These are phyloP conservation scores for Psilocybe azurescens DNA, from an alignment of 768 basidiomycete species.

Conservation along the genomic window DNA sequence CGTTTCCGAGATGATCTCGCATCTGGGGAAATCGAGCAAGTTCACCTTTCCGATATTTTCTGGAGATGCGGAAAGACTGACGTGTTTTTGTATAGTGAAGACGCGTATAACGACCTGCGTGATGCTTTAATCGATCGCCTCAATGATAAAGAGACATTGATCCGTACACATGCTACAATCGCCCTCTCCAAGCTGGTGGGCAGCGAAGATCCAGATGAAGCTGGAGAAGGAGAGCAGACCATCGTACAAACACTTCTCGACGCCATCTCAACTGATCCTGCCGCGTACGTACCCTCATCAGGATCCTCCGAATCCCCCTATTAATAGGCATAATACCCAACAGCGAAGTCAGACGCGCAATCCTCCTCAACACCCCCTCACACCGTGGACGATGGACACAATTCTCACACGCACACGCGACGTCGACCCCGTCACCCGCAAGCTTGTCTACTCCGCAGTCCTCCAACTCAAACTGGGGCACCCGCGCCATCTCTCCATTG, in stretches of 20 bases:
- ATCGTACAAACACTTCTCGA: slow-evolving; percentile 74
- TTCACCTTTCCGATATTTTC: slow-evolving; percentile 17
- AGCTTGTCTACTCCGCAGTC: slow-evolving; percentile 74
- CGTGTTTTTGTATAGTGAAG: slow-evolving; percentile 63
- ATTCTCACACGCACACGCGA: slow-evolving; percentile 87
- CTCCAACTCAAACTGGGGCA: slow-evolving; percentile 62
- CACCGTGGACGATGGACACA: slow-evolving; percentile 60
- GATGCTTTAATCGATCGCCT: slow-evolving; percentile 77
- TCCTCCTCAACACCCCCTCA: slow-evolving; percentile 75
- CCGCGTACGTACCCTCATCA: slow-evolving; percentile 48
- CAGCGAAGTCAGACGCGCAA: slow-evolving; percentile 92
- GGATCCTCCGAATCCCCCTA: background rate
- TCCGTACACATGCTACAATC: slow-evolving; percentile 85
- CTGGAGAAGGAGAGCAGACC: slow-evolving; percentile 52
- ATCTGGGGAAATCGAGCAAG: slow-evolving; percentile 89
- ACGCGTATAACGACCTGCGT: slow-evolving; percentile 74
- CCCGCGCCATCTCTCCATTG: slow-evolving; percentile 73
- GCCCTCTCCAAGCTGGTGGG: slow-evolving; percentile 83
- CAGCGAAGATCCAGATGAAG: slow-evolving; percentile 62
- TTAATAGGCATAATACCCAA: background rate
- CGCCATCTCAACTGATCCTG: slow-evolving; percentile 72
- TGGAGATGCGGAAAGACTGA: background rate
- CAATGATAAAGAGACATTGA: slow-evolving; percentile 81
- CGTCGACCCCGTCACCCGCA: slow-evolving; percentile 79
- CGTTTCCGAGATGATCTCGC: slow-evolving; percentile 85